phyloP scores from a whole-genome alignment of 352 stramenopile species.

The Globisporangium irregulare region DNA sequence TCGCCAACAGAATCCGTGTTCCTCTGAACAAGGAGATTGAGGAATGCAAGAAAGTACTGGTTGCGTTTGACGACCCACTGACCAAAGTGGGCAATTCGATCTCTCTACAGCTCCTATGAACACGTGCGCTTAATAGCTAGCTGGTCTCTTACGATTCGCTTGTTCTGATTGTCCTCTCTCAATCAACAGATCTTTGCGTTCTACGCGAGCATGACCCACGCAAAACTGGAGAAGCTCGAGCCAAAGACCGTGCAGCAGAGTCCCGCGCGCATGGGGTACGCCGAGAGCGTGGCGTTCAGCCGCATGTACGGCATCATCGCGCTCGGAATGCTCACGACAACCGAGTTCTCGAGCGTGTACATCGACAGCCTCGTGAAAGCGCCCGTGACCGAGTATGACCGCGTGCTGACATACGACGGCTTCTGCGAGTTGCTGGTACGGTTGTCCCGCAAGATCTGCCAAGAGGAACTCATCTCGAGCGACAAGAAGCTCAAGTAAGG shows the following conservation, averaged over 20 bases:
- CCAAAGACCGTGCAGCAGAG: slow-evolving; percentile 43
- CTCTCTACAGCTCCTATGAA: not conserved
- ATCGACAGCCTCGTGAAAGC: slow-evolving; percentile 69
- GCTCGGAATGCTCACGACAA: slow-evolving; percentile 70
- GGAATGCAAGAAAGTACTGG: slow-evolving; percentile 63
- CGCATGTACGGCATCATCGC: slow-evolving; percentile 77
- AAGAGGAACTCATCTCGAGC: slow-evolving; percentile 27
- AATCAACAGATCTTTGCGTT: slow-evolving; percentile 47
- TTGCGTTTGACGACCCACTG: slow-evolving; percentile 60
- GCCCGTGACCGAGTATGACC: slow-evolving; percentile 49
- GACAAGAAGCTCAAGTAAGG: slow-evolving; percentile 65
- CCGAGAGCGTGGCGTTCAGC: slow-evolving; percentile 61
- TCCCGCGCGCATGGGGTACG: slow-evolving; percentile 62
- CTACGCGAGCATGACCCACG: slow-evolving; percentile 46
- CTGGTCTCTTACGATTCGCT: not conserved
- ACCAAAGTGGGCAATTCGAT: slow-evolving; percentile 28
- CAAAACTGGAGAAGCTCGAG: slow-evolving; percentile 68
- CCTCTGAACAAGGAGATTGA: slow-evolving; percentile 47
- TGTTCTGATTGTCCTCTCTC: not conserved
- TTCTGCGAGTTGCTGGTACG: slow-evolving; percentile 73
- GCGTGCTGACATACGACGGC: slow-evolving; percentile 53
- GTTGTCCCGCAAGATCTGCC: slow-evolving; percentile 44
- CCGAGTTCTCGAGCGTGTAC: slow-evolving; percentile 72
- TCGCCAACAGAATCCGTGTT: slow-evolving; percentile 32
- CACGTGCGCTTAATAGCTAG: too few species aligned